Percentiles rank a stretch among this genome's conserved stretches.
These are phyloP conservation scores for Pseudopithomyces chartarum DNA, from an alignment of 2,329 filamentous ascomycete genomes.

Conservation along the genomic window DNA sequence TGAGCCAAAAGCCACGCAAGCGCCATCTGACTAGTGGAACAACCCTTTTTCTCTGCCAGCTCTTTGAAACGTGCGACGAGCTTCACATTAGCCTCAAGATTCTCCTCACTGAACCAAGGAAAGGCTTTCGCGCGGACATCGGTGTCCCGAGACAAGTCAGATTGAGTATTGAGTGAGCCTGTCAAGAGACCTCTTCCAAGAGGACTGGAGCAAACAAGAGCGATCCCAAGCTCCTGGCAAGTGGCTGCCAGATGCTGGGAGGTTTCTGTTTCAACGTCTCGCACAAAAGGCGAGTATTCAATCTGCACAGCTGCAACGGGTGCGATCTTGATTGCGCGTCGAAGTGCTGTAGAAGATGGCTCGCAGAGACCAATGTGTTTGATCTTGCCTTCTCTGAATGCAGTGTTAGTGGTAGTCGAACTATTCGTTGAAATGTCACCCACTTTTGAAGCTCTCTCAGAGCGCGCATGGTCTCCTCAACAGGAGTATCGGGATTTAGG, in stretches of 20 bases:
- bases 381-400: slow-evolving; percentile 48
- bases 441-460: slow-evolving; percentile 48
- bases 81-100: slow-evolving; percentile 27
- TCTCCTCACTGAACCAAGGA: slow-evolving; percentile 47
- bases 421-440: slow-evolving; percentile 5
- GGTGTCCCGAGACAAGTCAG: background rate
- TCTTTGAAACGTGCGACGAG: slow-evolving; percentile 26
- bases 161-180: background rate
- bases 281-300: slow-evolving; percentile 53
- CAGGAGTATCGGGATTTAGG: slow-evolving; percentile 43
- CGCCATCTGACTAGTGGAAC: slow-evolving; percentile 62
- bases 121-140: slow-evolving; percentile 10
- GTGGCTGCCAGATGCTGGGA: slow-evolving; percentile 30
- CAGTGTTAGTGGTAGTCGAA: background rate
- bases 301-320: slow-evolving; percentile 52
- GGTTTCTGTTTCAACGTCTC: slow-evolving; percentile 45
- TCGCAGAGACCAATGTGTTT: slow-evolving; percentile 49
- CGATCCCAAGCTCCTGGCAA: slow-evolving; percentile 44
- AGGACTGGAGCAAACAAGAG: slow-evolving; percentile 34
- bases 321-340: slow-evolving; percentile 50
- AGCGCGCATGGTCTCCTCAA: slow-evolving; percentile 52
- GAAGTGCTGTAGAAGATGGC: slow-evolving; percentile 47
- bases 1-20: slow-evolving; percentile 38
- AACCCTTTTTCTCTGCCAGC: slow-evolving; percentile 51
- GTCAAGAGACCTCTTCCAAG: slow-evolving; percentile 28